These are phyloP conservation scores for Coix lacrymajobi DNA, from an alignment of 176 grass and related monocot genomes.

Conservation along the genomic window DNA sequence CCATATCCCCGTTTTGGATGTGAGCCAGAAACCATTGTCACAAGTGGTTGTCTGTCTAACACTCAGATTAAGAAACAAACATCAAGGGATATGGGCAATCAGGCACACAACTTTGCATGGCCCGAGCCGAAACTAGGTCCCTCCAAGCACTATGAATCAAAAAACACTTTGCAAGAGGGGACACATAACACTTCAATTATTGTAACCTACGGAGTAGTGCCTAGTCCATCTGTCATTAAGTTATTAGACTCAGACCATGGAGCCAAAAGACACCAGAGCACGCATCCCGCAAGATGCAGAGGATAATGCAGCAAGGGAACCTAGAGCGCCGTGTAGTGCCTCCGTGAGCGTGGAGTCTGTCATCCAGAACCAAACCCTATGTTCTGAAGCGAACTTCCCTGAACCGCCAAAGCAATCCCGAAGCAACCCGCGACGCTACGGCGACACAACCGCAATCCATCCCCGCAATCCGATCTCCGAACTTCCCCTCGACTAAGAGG, in stretches of 20 bases:
- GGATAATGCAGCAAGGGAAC: not conserved
- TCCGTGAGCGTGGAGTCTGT: not conserved
- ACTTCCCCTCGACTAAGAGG: not conserved
- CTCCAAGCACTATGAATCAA: not conserved
- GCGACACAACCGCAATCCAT: not conserved
- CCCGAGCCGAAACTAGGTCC: not conserved
- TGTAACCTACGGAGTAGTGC: not conserved
- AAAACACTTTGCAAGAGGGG: not conserved
- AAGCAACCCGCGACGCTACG: not conserved
- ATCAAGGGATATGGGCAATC: not conserved
- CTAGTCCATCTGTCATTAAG: not conserved
- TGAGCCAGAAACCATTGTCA: not conserved
- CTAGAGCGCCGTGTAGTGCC: not conserved
- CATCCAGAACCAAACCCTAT: constrained; percentile 31
- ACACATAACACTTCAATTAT: not conserved
- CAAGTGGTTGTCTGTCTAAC: not conserved
- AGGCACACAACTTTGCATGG: not conserved
- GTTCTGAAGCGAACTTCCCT: not conserved
- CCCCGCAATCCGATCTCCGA: not conserved
- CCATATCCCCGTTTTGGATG: not conserved
- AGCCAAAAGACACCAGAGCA: not conserved
- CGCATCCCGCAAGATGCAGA: not conserved
- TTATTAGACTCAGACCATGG: not conserved
- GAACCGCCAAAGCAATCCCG: not conserved
- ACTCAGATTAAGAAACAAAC: not conserved